phyloP scores from a whole-genome alignment of 768 basidiomycete species.

The Suillus ampliporus region DNA sequence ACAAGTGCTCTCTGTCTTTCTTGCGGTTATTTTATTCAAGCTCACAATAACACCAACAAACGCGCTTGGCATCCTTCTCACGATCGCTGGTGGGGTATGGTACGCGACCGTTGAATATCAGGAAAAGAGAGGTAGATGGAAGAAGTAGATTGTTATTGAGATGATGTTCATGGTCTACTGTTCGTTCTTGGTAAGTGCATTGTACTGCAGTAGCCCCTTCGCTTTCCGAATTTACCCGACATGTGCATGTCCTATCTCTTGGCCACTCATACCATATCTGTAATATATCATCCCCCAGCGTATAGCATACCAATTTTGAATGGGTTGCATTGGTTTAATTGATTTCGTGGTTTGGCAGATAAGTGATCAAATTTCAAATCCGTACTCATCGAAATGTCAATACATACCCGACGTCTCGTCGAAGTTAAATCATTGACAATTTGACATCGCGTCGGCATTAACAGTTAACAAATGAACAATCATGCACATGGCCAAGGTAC shows the following conservation, averaged over 20 bases:
- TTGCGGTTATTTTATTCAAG: constrained; percentile 84
- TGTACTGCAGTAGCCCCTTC: background rate
- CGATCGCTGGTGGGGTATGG: constrained; percentile 85
- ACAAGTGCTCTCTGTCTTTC: constrained; percentile 88
- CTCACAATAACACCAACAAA: constrained; percentile 82
- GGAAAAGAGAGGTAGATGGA: constrained; percentile 45
- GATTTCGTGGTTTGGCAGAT: background rate
- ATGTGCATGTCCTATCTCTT: background rate
- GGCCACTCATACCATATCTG: background rate
- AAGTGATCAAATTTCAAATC: background rate
- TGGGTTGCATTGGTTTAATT: background rate
- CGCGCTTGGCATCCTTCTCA: constrained; percentile 81
- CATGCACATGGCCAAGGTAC: background rate
- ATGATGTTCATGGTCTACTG: background rate
- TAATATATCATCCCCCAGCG: background rate
- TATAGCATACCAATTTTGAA: background rate
- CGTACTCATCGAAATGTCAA: background rate
- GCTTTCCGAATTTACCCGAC: background rate
- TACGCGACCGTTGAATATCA: constrained; percentile 72
- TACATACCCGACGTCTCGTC: too few species aligned
- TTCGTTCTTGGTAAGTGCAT: too few species aligned
- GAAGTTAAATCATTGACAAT: background rate
- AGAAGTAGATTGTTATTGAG: constrained; percentile 1
- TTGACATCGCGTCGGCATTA: background rate
- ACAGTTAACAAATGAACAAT: too few species aligned